A percentile compares a stretch with the other conserved stretches of the same genome.
phyloP scores from a whole-genome alignment of 2,329 filamentous ascomycete species.

The Zymoseptoria crescenta region DNA sequence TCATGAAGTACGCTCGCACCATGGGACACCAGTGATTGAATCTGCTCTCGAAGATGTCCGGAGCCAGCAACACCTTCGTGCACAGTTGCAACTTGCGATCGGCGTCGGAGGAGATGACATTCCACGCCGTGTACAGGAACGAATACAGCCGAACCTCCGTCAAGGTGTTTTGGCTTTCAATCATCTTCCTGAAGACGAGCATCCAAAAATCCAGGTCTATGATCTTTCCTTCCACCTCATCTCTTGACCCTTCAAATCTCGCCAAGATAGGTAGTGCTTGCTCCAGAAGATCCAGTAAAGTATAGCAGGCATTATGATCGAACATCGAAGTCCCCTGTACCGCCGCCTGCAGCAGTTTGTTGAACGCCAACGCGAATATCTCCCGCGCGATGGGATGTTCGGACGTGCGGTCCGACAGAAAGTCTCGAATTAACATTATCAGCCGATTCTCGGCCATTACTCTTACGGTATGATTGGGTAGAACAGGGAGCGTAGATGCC shows the following conservation, averaged over 20 bases:
- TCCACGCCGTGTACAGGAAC: constrained; percentile 75
- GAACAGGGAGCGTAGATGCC: constrained; percentile 52
- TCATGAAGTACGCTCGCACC: constrained; percentile 89
- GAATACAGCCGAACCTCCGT: constrained; percentile 80
- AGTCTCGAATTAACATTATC: constrained; percentile 72
- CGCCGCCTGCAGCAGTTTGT: constrained; percentile 62
- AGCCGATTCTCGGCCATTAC: constrained; percentile 85
- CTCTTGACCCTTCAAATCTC: constrained; percentile 48
- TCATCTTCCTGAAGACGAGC: constrained; percentile 67
- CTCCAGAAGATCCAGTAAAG: constrained; percentile 84
- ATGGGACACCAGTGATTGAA: constrained; percentile 96
- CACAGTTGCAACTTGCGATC: constrained; percentile 63
- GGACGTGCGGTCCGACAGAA: constrained; percentile 56
- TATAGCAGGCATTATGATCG: constrained; percentile 76
- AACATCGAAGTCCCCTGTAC: constrained; percentile 70
- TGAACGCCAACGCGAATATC: constrained; percentile 70
- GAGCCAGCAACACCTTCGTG: constrained; percentile 65
- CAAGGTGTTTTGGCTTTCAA: constrained; percentile 78
- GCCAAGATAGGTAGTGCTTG: constrained; percentile 64
- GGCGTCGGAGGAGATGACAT: constrained; percentile 57
- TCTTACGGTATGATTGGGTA: constrained; percentile 62
- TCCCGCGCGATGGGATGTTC: constrained; percentile 51
- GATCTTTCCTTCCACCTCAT: constrained; percentile 36
- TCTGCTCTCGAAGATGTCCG: constrained; percentile 66
- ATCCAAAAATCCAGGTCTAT: constrained; percentile 83